Conservation (phyloP, 2,329 filamentous ascomycete species). For the Trichoderma sp. region DNA sequence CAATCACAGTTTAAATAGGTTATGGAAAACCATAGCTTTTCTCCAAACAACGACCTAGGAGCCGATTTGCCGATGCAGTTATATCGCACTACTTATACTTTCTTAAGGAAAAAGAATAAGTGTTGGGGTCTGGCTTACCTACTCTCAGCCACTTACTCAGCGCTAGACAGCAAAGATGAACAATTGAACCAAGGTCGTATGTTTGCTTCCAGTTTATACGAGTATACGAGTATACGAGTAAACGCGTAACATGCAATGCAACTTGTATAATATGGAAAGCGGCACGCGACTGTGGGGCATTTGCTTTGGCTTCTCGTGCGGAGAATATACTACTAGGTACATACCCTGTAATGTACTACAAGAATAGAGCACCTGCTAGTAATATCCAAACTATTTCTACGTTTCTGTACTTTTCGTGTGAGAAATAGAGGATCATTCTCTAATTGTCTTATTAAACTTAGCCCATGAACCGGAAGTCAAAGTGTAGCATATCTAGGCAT, state of each 20-base stretch:
- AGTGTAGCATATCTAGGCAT: no score
- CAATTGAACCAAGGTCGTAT: neutral
- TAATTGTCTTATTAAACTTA: no score
- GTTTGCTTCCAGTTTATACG: neutral
- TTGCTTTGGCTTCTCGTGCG: neutral
- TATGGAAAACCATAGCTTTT: neutral
- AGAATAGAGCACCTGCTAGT: neutral
- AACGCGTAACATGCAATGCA: no score
- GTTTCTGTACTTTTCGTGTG: no score
- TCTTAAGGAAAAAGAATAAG: no score
- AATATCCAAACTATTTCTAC: neutral
- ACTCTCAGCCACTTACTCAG: neutral
- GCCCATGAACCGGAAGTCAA: no score
- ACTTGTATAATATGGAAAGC: no score
- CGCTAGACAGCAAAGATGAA: neutral
- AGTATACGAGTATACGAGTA: no score
- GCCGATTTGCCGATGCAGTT: neutral
- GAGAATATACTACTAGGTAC: neutral
- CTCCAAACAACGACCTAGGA: neutral
- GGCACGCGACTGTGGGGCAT: neutral
- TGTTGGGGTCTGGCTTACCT: neutral
- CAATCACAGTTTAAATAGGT: neutral
- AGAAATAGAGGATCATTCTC: no score
- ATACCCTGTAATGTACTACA: neutral
- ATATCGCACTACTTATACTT: no score